Evolutionary conservation across 129 eudicot genomes (phyloP).

Genomic region (Chrysanthemum makinoi): DNA sequence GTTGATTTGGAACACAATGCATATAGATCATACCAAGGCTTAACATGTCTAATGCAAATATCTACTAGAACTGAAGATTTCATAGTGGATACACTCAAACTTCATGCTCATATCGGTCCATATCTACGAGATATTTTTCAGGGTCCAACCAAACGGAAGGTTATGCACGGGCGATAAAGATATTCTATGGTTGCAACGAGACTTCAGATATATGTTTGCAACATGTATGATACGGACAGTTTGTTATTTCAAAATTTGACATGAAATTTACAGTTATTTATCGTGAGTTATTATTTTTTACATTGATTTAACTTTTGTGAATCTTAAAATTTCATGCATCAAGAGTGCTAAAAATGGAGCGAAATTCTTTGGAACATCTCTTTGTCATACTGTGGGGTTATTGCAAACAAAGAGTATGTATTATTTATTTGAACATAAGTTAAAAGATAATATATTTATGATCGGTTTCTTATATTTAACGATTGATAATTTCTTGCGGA

Average conservation of each 20-base stretch:
- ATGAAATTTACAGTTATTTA: background rate
- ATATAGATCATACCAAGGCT: conserved; percentile 86
- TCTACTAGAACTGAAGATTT: conserved; percentile 86
- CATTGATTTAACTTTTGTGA: background rate
- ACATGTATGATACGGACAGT: conserved; percentile 88
- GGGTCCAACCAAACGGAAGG: conserved; percentile 72
- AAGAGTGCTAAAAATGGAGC: conserved; percentile 68
- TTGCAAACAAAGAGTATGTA: conserved; percentile 75
- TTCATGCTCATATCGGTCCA: conserved; percentile 74
- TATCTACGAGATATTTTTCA: conserved; percentile 69
- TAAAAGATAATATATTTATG: background rate
- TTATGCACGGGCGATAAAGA: conserved; percentile 16
- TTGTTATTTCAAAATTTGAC: background rate
- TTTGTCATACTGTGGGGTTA: conserved; percentile 84
- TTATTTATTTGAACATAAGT: conserved; percentile 2
- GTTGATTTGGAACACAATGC: conserved; percentile 91
- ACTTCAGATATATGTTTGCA: conserved; percentile 91
- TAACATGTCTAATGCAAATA: conserved; percentile 93
- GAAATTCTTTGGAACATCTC: conserved; percentile 62
- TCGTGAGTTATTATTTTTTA: background rate
- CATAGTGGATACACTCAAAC: conserved; percentile 75
- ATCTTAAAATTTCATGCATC: conserved; percentile 51
- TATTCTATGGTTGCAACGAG: conserved; percentile 75
- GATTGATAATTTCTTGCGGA: conserved; percentile 33
- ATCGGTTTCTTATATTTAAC: background rate